Conservation (phyloP, 2,329 filamentous ascomycete species). For the Chrysoporthe deuterocubensis region DNA sequence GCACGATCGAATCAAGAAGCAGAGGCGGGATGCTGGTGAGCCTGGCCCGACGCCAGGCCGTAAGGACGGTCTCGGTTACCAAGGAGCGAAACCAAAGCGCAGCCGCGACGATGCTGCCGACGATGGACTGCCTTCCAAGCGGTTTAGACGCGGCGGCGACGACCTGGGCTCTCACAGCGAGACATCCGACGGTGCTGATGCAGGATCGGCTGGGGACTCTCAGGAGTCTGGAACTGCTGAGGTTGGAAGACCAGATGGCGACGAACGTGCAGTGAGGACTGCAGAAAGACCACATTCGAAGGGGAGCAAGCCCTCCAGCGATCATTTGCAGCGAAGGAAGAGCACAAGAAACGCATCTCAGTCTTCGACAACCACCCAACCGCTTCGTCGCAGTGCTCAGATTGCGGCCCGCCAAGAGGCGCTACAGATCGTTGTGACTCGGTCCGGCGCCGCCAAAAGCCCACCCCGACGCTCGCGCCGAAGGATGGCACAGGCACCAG, state of each 20-base stretch:
- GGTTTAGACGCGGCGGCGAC: not conserved
- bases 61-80: no score
- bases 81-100: slow-evolving; percentile 1
- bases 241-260: no score
- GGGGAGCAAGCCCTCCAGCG: not conserved
- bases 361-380: not conserved
- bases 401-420: slow-evolving; percentile 5
- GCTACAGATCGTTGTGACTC: no score
- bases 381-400: slow-evolving; percentile 13
- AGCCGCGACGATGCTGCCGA: not conserved
- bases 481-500: no score
- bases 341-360: not conserved
- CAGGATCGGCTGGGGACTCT: slow-evolving; percentile 3
- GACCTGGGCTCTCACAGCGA: not conserved
- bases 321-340: slow-evolving; percentile 7
- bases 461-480: no score
- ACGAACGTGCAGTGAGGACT: no score
- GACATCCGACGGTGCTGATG: no score
- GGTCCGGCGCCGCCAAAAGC: no score
- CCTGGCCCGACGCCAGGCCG: no score
- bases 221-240: not conserved
- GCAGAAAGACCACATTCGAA: no score
- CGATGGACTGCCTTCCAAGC: not conserved
- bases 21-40: no score
- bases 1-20: no score